phyloP scores from a whole-genome alignment of 495 filamentous ascomycete genomes.

The Xylaria venustula region DNA sequence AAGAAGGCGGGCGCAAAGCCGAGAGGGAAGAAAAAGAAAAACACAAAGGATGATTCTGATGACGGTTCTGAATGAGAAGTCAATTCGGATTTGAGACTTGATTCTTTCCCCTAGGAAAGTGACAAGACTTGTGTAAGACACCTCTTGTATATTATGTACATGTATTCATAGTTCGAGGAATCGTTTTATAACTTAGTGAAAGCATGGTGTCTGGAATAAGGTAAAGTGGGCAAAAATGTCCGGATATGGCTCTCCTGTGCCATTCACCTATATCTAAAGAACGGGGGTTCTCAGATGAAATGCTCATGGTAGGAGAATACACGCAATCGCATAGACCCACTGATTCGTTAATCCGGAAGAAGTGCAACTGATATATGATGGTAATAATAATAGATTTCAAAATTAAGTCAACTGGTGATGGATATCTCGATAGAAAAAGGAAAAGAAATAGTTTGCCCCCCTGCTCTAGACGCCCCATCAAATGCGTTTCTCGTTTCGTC shows the following conservation, averaged over 20 bases:
- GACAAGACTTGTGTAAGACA: neutral
- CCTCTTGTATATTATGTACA: neutral
- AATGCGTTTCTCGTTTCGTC: slow-evolving; percentile 9
- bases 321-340: too few relatives aligned
- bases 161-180: neutral
- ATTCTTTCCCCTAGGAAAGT: neutral
- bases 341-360: too few relatives aligned
- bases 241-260: neutral
- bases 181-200: neutral
- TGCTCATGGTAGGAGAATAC: too few relatives aligned
- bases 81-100: neutral
- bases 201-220: slow-evolving; percentile 9
- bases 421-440: slow-evolving; percentile 7
- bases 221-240: neutral
- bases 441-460: neutral
- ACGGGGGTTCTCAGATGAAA: too few relatives aligned
- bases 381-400: too few relatives aligned
- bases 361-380: too few relatives aligned
- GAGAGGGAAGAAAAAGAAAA: slow-evolving; percentile 31
- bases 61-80: slow-evolving; percentile 37
- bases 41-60: slow-evolving; percentile 27
- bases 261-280: too few relatives aligned
- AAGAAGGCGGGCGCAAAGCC: slow-evolving; percentile 43
- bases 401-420: neutral
- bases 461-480: neutral